phyloP scores from a whole-genome alignment of 306 rosid species.

The Quillaja saponaria region DNA sequence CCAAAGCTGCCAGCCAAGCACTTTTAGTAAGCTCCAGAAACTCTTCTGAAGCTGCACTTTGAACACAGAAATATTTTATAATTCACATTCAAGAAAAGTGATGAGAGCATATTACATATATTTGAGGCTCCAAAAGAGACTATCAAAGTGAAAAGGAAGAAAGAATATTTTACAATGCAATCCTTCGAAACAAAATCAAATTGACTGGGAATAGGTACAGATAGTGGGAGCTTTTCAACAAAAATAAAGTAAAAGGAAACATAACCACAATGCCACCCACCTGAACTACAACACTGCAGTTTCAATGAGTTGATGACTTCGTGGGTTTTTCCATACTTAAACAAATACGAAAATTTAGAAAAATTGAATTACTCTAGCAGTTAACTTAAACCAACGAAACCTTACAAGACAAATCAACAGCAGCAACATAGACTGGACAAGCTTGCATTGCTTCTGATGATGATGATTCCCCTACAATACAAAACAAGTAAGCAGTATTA shows the following conservation, averaged over 20 bases:
- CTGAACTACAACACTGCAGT: neutral
- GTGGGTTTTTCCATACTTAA: slow-evolving; percentile 6
- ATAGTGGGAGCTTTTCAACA: neutral
- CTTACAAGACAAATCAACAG: slow-evolving; percentile 95
- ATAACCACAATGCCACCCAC: neutral
- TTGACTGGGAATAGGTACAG: slow-evolving; percentile 13
- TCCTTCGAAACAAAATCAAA: slow-evolving; percentile 22
- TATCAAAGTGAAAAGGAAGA: neutral
- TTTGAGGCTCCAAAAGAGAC: slow-evolving; percentile 11
- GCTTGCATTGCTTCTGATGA: slow-evolving; percentile 65
- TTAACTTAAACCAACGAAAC: slow-evolving; percentile 10
- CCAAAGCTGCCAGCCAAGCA: slow-evolving; percentile 90
- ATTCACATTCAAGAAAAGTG: slow-evolving; percentile 11
- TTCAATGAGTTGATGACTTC: neutral
- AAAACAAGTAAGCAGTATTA: neutral
- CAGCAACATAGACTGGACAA: slow-evolving; percentile 90
- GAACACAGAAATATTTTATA: slow-evolving; percentile 24
- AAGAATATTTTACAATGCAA: slow-evolving; percentile 14
- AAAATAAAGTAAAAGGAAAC: slow-evolving; percentile 7
- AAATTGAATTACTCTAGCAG: neutral
- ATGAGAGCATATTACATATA: slow-evolving; percentile 5
- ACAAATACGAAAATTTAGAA: no score
- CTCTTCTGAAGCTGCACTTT: slow-evolving; percentile 92
- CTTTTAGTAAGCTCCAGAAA: slow-evolving; percentile 93
- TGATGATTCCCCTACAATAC: slow-evolving; percentile 51